A percentile compares a stretch with the other conserved stretches of the same genome.
Conservation (phyloP, 225 moss, liverwort and hornwort genomes). For the Anthoceros angustus region DNA sequence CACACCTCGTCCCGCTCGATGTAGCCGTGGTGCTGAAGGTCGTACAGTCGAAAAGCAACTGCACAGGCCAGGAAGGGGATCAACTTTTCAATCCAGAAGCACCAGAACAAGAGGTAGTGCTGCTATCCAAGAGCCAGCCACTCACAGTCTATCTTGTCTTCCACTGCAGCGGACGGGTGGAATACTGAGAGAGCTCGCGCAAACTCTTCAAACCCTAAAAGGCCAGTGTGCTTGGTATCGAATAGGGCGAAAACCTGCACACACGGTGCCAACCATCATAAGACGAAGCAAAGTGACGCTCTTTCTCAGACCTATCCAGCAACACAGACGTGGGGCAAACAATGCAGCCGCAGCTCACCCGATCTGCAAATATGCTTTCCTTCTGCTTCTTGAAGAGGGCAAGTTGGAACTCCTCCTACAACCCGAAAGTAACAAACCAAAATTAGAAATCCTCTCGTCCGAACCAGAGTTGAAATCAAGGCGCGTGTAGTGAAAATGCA, state of each 20-base stretch:
- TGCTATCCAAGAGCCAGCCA: not conserved
- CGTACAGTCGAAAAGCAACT: constrained; percentile 88
- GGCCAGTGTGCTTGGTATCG: constrained; percentile 76
- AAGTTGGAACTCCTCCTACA: constrained; percentile 87
- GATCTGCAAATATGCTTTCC: constrained; percentile 88
- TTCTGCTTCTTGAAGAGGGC: constrained; percentile 82
- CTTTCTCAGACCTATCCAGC: not conserved
- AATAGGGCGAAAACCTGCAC: constrained; percentile 79
- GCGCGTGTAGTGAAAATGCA: not conserved
- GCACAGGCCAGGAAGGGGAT: constrained; percentile 3
- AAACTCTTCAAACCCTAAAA: constrained; percentile 82
- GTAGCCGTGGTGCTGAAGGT: constrained; percentile 80
- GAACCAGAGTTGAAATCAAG: too few relatives aligned
- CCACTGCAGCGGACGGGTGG: constrained; percentile 66
- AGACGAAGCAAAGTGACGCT: not conserved
- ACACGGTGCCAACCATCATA: too few relatives aligned
- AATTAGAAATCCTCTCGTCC: not conserved
- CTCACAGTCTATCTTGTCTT: constrained; percentile 83
- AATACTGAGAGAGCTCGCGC: constrained; percentile 91
- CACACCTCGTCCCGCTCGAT: constrained; percentile 73
- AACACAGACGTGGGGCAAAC: not conserved
- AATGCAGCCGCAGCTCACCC: constrained; percentile 18
- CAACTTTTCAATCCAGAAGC: not conserved
- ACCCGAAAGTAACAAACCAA: not conserved
- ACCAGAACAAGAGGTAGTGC: not conserved